These are phyloP conservation scores for Magnaporthiopsis rhizophila DNA, from an alignment of 2,329 filamentous ascomycete genomes.

Conservation along the genomic window DNA sequence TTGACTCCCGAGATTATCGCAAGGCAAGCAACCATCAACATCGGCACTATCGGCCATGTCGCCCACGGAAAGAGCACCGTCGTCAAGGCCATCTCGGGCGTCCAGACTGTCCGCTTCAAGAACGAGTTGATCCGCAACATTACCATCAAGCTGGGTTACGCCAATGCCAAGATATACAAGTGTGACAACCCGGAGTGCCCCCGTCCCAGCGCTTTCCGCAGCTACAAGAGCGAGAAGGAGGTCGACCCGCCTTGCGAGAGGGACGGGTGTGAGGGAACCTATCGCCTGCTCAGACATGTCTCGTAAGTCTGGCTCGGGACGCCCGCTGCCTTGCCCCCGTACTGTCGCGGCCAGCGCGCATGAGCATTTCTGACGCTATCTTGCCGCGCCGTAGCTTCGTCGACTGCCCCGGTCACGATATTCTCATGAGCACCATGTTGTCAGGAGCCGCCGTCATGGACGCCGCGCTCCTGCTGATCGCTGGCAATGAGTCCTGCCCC, in stretches of 20 bases:
- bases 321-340: neutral
- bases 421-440: constrained; percentile 99
- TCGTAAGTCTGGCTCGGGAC: constrained; percentile 54
- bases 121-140: constrained; percentile 99
- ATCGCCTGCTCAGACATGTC: constrained; percentile 83
- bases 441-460: constrained; percentile 99
- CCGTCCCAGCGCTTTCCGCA: constrained; percentile 88
- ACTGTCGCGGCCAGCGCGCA: constrained; percentile 9
- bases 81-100: constrained; percentile 97
- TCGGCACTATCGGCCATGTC: constrained; percentile 96
- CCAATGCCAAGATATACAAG: constrained; percentile 99
- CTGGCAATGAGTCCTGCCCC: constrained; percentile 96
- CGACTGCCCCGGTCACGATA: constrained; percentile 98
- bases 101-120: constrained; percentile 99
- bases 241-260: constrained; percentile 93
- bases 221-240: constrained; percentile 98
- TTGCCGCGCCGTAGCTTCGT: constrained; percentile 59
- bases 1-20: constrained; percentile 95
- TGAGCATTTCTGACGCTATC: constrained; percentile 16
- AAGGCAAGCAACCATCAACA: constrained; percentile 97
- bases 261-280: constrained; percentile 81
- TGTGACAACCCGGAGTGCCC: constrained; percentile 90
- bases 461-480: constrained; percentile 89
- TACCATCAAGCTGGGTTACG: constrained; percentile 99
- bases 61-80: constrained; percentile 98